These are phyloP conservation scores for Backusella sp. DNA, from an alignment of 192 early-diverging fungal genomes.

Conservation along the genomic window DNA sequence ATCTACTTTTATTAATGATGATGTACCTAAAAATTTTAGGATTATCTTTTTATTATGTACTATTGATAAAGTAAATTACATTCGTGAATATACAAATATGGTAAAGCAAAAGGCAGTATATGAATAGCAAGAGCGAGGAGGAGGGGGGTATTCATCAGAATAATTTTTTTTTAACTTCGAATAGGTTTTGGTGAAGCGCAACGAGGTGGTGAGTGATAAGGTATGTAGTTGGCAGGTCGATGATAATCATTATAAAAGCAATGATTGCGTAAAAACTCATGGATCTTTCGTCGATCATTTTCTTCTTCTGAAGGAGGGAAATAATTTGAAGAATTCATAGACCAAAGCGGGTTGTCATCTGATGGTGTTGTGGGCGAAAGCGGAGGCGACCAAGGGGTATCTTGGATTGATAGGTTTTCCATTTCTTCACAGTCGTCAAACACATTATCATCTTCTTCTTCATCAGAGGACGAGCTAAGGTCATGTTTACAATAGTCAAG, in stretches of 20 bases:
- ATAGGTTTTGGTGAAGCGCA: background rate
- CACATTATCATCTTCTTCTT: background rate
- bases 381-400: constrained; percentile 2
- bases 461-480: background rate
- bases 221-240: background rate
- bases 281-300: background rate
- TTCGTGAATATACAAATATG: background rate
- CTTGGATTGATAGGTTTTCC: background rate
- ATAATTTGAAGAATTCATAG: background rate
- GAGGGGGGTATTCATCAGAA: background rate
- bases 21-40: background rate
- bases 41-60: background rate
- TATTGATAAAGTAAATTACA: background rate
- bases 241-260: constrained; percentile 6
- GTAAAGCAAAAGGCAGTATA: background rate
- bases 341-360: background rate
- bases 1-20: background rate
- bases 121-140: background rate
- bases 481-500: background rate
- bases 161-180: background rate
- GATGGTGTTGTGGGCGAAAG: background rate
- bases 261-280: background rate
- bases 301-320: background rate
- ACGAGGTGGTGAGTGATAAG: constrained; percentile 7
- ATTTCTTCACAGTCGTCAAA: background rate